Evolutionary conservation across 208 protist genomes (phyloP), one percentile per base, ranked within the genome.

Genomic region (Leishmania major): DNA sequence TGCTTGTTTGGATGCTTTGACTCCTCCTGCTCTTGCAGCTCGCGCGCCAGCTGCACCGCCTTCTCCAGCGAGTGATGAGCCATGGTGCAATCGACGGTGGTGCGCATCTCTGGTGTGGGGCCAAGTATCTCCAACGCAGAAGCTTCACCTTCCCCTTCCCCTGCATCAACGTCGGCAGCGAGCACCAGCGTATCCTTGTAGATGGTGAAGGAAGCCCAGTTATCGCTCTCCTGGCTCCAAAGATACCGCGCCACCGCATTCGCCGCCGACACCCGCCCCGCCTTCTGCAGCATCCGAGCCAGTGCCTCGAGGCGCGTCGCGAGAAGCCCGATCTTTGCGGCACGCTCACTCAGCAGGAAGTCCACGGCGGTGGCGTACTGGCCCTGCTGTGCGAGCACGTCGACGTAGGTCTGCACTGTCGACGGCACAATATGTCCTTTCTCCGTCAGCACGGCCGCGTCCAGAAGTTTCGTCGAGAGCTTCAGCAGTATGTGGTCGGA

Each of bases 241-340:
- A 94, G 83, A 31, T 90, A 49, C 67, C 87, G 87, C 13, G 90
- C 90, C 25, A 92, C 87, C 10, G 92, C 92, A 80, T 94, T 96
- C 7, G 92, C 91, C 8, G 84, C 86, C 1, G 77, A 75, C 37
- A 79, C 57, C 15, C 90, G 88, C n/a, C 89, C 92, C 17, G 87
- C 83, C 60, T 71, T 80, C 17, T 80, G 67, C 78, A 96, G 78
- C 67, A 90, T 75, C 51, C 37, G 70, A 40, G 90, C 87, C 40
- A 96, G 83, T 57, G 92, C 47, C 84, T 97, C 95, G 64, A 97
- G 81, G n/a, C 95, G 93, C 43, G 88, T 88, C 83, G 92, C 88
- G 47, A 91, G 90, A 75, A 96, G 74, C 13, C 93, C 95, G 57
- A 97, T 89, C 76, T 87, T 84, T 17, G 85, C 86, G 4, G 93